A percentile compares a stretch with the other conserved stretches of the same genome.
Evolutionary conservation across 257 asterid genomes (phyloP).

Genomic region (Plantago elongata): DNA sequence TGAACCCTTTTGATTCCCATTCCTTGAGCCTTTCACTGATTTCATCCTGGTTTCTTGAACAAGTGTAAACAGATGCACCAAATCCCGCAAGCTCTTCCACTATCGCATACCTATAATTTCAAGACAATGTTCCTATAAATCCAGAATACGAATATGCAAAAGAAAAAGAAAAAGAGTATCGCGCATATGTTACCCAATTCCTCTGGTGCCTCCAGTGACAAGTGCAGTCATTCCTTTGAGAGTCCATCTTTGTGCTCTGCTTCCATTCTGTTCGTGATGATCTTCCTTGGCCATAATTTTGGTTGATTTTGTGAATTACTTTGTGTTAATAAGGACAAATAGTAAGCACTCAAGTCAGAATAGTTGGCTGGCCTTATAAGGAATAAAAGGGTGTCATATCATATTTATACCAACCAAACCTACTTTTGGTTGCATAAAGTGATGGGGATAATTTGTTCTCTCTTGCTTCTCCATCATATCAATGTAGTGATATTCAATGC

Average conservation of each 20-base stretch:
- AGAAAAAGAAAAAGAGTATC: no score
- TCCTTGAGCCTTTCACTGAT: slow-evolving; percentile 39
- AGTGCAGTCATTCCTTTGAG: slow-evolving; percentile 53
- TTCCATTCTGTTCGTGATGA: neutral
- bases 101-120: slow-evolving; percentile 40
- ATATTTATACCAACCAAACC: no score
- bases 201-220: slow-evolving; percentile 58
- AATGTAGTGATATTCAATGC: no score
- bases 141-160: no score
- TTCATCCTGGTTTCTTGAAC: slow-evolving; percentile 47
- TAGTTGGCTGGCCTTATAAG: no score
- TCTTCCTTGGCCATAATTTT: slow-evolving; percentile 27
- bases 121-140: neutral
- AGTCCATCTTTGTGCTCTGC: slow-evolving; percentile 43
- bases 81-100: slow-evolving; percentile 67
- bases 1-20: slow-evolving; percentile 56
- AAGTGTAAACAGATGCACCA: slow-evolving; percentile 59
- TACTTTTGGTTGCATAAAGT: no score
- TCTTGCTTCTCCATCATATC: no score
- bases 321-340: neutral
- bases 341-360: no score
- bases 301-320: neutral
- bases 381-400: no score
- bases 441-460: no score
- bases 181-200: slow-evolving; percentile 36